phyloP scores from a whole-genome alignment of 352 stramenopile species.

The Globisporangium splendens region DNA sequence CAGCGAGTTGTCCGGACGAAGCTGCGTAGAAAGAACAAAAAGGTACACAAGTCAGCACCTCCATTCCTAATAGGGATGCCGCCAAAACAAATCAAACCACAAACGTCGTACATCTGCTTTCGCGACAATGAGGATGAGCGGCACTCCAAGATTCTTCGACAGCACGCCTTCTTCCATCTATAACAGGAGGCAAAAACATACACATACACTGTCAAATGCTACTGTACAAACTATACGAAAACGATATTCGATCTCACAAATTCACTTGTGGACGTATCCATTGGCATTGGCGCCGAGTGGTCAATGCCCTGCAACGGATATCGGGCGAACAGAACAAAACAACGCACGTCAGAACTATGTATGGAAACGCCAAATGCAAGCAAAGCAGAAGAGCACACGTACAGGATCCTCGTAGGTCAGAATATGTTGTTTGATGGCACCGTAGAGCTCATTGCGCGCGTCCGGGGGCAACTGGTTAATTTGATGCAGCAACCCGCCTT shows the following conservation, averaged over 20 bases:
- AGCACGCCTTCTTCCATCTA: conserved; percentile 77
- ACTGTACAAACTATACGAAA: not conserved
- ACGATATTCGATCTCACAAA: conserved; percentile 38
- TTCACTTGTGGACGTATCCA: conserved; percentile 59
- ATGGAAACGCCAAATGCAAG: not conserved
- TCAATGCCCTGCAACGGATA: conserved; percentile 42
- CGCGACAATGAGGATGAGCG: conserved; percentile 64
- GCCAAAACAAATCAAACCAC: not conserved
- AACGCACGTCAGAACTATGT: not conserved
- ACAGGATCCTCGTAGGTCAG: conserved; percentile 78
- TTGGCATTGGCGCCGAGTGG: conserved; percentile 39
- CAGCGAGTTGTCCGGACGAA: conserved; percentile 72
- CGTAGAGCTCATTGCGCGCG: conserved; percentile 56
- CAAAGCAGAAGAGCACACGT: conserved; percentile 8
- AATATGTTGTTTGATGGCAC: conserved; percentile 66
- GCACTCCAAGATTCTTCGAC: conserved; percentile 75
- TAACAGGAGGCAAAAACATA: not conserved
- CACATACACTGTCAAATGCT: not conserved
- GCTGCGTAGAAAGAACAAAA: conserved; percentile 19
- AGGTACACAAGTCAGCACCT: not conserved
- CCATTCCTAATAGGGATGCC: too few relatives aligned
- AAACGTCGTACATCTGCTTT: conserved; percentile 65
- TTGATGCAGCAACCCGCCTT: conserved; percentile 67
- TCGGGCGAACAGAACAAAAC: too few relatives aligned
- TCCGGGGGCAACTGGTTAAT: conserved; percentile 59